Conservation (phyloP, 208 protist species). For the Trichomonas tenax region DNA sequence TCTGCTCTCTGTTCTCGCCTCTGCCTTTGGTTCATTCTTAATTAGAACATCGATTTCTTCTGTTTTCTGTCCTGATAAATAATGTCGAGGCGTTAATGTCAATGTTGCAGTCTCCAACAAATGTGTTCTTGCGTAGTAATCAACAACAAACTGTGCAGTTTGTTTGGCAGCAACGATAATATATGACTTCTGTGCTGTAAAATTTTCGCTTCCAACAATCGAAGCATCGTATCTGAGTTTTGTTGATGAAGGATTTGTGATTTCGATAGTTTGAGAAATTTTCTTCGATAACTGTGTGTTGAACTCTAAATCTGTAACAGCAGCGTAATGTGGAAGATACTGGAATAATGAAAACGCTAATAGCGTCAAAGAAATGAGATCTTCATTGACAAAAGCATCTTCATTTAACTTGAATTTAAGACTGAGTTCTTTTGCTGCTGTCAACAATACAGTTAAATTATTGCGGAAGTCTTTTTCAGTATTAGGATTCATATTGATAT, state of each 20-base stretch:
- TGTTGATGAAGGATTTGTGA: background rate
- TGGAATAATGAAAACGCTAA: background rate
- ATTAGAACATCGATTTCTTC: background rate
- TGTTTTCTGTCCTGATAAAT: background rate
- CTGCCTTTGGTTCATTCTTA: background rate
- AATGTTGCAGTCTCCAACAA: background rate
- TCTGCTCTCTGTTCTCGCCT: background rate
- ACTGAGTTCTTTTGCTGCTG: background rate
- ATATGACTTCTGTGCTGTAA: background rate
- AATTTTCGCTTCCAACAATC: background rate
- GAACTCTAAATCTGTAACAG: background rate
- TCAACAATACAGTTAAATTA: background rate
- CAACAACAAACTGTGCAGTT: background rate
- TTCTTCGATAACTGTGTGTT: background rate
- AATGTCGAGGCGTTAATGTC: background rate
- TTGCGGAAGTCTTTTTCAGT: background rate
- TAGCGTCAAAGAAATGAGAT: background rate
- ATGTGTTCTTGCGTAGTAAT: background rate
- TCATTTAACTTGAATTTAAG: background rate
- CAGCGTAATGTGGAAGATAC: background rate
- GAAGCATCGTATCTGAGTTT: background rate
- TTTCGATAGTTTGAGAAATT: background rate
- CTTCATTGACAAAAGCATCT: background rate
- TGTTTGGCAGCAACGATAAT: background rate
- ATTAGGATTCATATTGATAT: background rate